These are phyloP conservation scores for Fusarium lyarnte DNA, from an alignment of 2,329 filamentous ascomycete species.

Conservation along the genomic window DNA sequence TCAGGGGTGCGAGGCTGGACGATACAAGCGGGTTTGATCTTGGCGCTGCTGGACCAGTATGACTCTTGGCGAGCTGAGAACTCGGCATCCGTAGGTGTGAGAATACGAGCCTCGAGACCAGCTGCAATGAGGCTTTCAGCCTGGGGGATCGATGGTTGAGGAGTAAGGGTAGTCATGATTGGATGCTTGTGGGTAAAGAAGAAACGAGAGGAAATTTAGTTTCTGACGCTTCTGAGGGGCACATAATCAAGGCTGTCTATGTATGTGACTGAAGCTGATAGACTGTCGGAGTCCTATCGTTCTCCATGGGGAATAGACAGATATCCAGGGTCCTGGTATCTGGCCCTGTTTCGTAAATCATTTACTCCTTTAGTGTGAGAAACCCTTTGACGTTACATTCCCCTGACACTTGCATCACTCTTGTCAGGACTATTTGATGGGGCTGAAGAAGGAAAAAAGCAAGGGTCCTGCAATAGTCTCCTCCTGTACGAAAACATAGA, in stretches of 20 bases:
- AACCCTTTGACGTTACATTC: background rate
- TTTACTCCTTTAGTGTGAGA: background rate
- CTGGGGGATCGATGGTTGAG: background rate
- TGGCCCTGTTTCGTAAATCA: background rate
- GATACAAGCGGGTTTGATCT: conserved; percentile 25
- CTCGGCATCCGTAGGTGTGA: conserved; percentile 12
- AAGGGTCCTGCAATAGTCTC: background rate
- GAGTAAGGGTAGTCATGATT: conserved; percentile 9
- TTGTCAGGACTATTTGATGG: background rate
- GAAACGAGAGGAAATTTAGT: background rate
- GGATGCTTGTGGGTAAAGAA: background rate
- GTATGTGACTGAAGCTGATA: background rate
- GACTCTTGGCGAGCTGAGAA: conserved; percentile 27
- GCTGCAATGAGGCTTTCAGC: conserved; percentile 11
- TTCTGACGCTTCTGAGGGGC: background rate
- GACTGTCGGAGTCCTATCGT: background rate
- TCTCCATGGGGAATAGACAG: background rate
- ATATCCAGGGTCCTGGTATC: background rate
- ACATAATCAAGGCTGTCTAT: background rate
- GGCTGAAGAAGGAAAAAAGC: background rate
- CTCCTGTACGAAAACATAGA: background rate
- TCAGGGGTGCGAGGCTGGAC: conserved; percentile 19
- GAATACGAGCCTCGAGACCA: conserved; percentile 13
- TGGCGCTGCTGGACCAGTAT: conserved; percentile 33
- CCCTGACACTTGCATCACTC: background rate